Percentiles rank a stretch among this genome's conserved stretches.
Evolutionary conservation across 2,329 filamentous ascomycete genomes (phyloP).

Genomic region (Parastagonospora nodorum): DNA sequence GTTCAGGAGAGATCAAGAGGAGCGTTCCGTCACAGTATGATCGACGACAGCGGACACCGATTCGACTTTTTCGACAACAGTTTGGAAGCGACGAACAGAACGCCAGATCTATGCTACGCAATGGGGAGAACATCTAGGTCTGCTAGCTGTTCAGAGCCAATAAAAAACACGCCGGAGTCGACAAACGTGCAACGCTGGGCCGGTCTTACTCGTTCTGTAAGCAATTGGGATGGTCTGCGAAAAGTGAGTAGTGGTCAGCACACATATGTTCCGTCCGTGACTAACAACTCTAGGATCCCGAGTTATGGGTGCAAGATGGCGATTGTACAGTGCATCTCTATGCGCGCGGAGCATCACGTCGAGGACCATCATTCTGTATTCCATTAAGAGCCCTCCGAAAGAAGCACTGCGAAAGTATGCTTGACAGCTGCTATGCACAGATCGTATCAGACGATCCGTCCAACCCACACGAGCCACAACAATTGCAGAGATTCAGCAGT

Average conservation of each 20-base stretch:
- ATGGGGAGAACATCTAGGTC: slow-evolving; percentile 12
- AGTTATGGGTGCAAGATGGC: slow-evolving; percentile 70
- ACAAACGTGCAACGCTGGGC: slow-evolving; percentile 41
- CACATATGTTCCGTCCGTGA: not conserved
- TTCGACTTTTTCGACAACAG: slow-evolving; percentile 2
- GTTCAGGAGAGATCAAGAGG: slow-evolving; percentile 1
- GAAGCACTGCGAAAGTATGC: slow-evolving; percentile 64
- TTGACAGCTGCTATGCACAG: slow-evolving; percentile 54
- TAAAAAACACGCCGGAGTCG: slow-evolving; percentile 24
- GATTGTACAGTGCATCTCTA: slow-evolving; percentile 75
- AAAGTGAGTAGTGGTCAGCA: slow-evolving; percentile 43
- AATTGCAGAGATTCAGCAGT: slow-evolving; percentile 46
- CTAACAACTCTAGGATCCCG: slow-evolving; percentile 63
- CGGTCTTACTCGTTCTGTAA: slow-evolving; percentile 37
- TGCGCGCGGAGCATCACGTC: slow-evolving; percentile 65
- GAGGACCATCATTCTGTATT: slow-evolving; percentile 71
- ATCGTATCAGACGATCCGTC: slow-evolving; percentile 4
- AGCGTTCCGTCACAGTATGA: slow-evolving; percentile 7
- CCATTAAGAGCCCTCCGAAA: slow-evolving; percentile 63
- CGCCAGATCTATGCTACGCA: not conserved
- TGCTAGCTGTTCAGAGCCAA: slow-evolving; percentile 19
- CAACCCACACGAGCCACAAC: slow-evolving; percentile 10
- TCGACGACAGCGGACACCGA: slow-evolving; percentile 4
- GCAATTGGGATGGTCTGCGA: slow-evolving; percentile 53
- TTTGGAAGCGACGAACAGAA: not conserved